Evolutionary conservation across 495 filamentous ascomycete species (phyloP), one percentile per base, ranked within the genome.

Genomic region (Penicillium simplicissimum): DNA sequence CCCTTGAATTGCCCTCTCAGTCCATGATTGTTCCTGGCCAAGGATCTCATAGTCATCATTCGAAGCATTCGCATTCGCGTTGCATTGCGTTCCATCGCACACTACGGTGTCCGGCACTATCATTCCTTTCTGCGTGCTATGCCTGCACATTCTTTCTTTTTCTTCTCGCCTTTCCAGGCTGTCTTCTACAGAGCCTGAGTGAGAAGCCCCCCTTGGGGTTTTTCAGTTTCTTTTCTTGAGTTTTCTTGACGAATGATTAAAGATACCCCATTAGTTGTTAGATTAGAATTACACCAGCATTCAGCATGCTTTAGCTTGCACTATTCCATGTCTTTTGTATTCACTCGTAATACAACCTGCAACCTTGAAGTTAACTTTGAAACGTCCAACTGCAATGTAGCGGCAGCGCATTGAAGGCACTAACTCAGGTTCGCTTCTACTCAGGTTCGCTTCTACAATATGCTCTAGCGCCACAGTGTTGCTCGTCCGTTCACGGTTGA

Each of bases 181-280:
- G 23, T 15, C 23, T n/a, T 23, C 23, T 31, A 28, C 45, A 49
- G 23, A 31, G 23, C 25, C 15, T 28, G 19, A 49, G 4, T 49
- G 21, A 7, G 31, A n/a, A n/a, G 8, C 42, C 42, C 8, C 42
- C 11, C 9, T 10, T 11, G 42, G 42, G 19, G 13, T 45, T 23
- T 8, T 21, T 23, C n/a, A 33, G 5, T 33, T n/a, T 52, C 21
- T n/a, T 34, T 56, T 56, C 60, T 42, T 37, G 40, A 45, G 17
- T 47, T 53, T 47, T 56, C 31, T 34, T 61, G 25, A 58, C 57
- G 34, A 34, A 68, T 64, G 55, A 57, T 53, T 33, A 49, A 45
- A 63, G 61, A 54, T 58, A 61, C 31, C 53, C 49, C 65, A 35
- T 68, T 56, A 54, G 45, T 40, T 45, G 42, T 63, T 60, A 35